phyloP scores from a whole-genome alignment of 768 basidiomycete species.

The Omphalotus guepiniiformis region DNA sequence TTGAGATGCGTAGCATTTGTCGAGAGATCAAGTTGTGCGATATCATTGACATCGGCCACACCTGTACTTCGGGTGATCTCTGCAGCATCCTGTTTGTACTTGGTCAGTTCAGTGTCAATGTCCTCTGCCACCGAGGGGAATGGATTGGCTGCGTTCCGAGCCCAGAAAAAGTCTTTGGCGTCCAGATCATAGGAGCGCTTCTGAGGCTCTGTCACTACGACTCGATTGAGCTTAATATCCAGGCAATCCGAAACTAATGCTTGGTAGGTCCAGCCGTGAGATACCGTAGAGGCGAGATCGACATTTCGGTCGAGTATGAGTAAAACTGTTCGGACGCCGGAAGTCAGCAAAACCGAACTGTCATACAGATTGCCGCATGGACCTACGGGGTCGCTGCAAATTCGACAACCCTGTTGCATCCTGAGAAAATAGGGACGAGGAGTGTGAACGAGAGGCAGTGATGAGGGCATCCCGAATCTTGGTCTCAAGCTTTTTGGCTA shows the following conservation, averaged over 20 bases:
- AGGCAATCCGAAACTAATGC: conserved; percentile 97
- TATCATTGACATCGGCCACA: conserved; percentile 92
- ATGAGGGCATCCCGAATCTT: conserved; percentile 86
- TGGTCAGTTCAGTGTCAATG: conserved; percentile 87
- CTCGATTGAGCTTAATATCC: conserved; percentile 94
- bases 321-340: conserved; percentile 55
- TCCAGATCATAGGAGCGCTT: conserved; percentile 91
- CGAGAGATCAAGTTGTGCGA: conserved; percentile 92
- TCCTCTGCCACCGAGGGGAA: conserved; percentile 99
- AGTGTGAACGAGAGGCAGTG: conserved; percentile 59
- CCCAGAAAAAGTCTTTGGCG: conserved; percentile 99
- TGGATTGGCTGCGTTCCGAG: conserved; percentile 89
- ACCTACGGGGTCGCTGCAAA: conserved; percentile 81
- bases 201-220: conserved; percentile 71
- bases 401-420: conserved; percentile 81
- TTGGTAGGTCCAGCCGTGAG: conserved; percentile 99
- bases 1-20: conserved; percentile 93
- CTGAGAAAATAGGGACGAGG: conserved; percentile 68
- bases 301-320: conserved; percentile 93
- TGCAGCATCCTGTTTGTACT: conserved; percentile 93
- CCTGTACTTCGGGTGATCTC: conserved; percentile 96
- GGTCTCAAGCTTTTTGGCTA: conserved; percentile 92
- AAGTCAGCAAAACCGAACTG: neutral
- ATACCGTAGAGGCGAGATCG: conserved; percentile 88
- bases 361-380: neutral